phyloP scores from a whole-genome alignment of 768 basidiomycete genomes.

The Lentinula detonsa region DNA sequence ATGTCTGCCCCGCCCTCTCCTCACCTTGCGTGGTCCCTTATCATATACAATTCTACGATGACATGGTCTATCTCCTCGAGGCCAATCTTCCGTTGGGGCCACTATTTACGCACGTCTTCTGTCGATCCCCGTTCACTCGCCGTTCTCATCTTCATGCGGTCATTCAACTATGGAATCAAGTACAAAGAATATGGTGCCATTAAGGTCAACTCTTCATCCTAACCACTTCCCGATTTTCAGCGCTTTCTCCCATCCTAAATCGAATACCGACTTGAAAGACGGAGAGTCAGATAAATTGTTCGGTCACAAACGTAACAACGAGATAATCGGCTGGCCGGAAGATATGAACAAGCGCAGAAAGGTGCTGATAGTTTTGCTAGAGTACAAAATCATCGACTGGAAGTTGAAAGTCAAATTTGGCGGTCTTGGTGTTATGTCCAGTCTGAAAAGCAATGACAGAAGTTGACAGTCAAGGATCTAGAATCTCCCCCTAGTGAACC shows the following conservation, averaged over 20 bases:
- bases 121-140: conserved; percentile 75
- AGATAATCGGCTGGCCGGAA: conserved; percentile 94
- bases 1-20: conserved; percentile 87
- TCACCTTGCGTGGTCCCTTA: conserved; percentile 81
- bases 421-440: conserved; percentile 95
- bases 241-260: conserved; percentile 40
- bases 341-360: conserved; percentile 87
- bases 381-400: conserved; percentile 98
- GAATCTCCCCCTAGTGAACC: conserved; percentile 92
- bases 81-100: conserved; percentile 73
- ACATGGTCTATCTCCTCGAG: conserved; percentile 77
- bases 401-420: conserved; percentile 98
- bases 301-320: conserved; percentile 45
- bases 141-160: conserved; percentile 88
- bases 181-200: conserved; percentile 92
- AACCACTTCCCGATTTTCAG: conserved; percentile 91
- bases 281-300: conserved; percentile 68
- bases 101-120: conserved; percentile 86
- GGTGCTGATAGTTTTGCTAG: conserved; percentile 87
- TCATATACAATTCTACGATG: conserved; percentile 73
- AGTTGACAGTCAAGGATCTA: conserved; percentile 89
- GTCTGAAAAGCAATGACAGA: conserved; percentile 99
- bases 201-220: conserved; percentile 45
- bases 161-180: conserved; percentile 94
- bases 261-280: too few relatives aligned